A percentile compares a stretch with the other conserved stretches of the same genome.
These are phyloP conservation scores for Xylariaceae sp. DNA, from an alignment of 2,329 filamentous ascomycete genomes.

Conservation along the genomic window DNA sequence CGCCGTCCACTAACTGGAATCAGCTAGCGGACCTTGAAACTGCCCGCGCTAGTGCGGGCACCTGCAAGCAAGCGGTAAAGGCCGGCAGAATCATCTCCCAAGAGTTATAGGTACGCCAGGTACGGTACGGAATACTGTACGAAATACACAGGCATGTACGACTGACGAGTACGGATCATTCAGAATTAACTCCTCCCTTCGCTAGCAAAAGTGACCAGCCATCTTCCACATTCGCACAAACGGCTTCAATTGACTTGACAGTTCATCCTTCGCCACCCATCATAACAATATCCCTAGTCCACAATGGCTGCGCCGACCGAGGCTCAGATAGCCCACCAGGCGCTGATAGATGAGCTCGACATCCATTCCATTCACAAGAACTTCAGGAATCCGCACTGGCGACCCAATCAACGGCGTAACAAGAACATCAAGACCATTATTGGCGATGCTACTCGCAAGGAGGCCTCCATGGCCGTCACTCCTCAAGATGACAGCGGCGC, in stretches of 20 bases:
- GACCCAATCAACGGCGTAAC: constrained; percentile 89
- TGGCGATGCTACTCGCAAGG: constrained; percentile 78
- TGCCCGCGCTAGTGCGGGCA: background rate
- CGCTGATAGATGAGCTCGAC: constrained; percentile 85
- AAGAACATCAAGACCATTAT: constrained; percentile 98
- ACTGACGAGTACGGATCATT: background rate
- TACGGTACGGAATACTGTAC: background rate
- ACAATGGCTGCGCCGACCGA: constrained; percentile 60
- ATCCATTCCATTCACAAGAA: constrained; percentile 79
- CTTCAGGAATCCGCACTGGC: constrained; percentile 89
- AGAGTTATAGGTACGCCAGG: background rate
- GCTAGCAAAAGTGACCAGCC: background rate
- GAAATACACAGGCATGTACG: background rate
- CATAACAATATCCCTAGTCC: background rate
- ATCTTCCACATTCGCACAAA: background rate
- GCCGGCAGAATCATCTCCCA: background rate
- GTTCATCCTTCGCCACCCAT: background rate
- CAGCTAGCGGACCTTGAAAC: too few species aligned
- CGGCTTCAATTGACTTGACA: background rate
- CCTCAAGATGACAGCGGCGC: constrained; percentile 69
- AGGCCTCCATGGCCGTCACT: constrained; percentile 80
- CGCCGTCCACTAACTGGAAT: too few species aligned
- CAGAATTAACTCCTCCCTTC: background rate
- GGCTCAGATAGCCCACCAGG: constrained; percentile 73
- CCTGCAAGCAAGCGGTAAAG: background rate